phyloP scores from a whole-genome alignment of 116 monocot genomes.

The Thalassia testudinum region DNA sequence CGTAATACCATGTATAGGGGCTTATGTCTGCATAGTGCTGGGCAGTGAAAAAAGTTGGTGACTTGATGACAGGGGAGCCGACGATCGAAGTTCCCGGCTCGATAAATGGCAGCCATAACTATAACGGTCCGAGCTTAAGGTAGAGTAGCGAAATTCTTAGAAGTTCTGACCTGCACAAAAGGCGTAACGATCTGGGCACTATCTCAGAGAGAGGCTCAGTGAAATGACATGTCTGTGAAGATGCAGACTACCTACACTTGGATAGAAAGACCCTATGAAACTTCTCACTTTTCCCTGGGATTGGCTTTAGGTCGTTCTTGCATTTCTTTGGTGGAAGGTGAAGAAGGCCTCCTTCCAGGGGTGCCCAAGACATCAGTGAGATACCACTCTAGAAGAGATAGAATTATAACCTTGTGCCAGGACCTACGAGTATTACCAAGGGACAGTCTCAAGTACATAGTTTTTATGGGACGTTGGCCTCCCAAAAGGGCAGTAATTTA shows the following conservation, averaged over 20 bases:
- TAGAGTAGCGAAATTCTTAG: slow-evolving; percentile 9
- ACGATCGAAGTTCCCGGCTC: slow-evolving; percentile 3
- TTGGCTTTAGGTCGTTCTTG: slow-evolving; percentile 1
- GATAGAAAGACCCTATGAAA: slow-evolving; percentile 11
- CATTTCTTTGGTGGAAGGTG: slow-evolving; percentile 2
- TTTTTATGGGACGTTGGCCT: too few species aligned
- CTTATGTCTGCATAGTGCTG: slow-evolving; percentile 4
- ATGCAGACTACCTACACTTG: slow-evolving; percentile 3
- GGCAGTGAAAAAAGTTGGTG: slow-evolving; percentile 6
- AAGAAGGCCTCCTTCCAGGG: neutral
- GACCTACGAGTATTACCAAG: too few species aligned
- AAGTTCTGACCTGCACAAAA: slow-evolving; percentile 4
- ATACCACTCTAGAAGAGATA: neutral
- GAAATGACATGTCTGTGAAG: slow-evolving; percentile 11
- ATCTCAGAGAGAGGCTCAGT: slow-evolving; percentile 11
- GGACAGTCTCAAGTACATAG: too few species aligned
- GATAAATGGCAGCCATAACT: slow-evolving; percentile 4
- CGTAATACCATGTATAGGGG: slow-evolving; percentile 2
- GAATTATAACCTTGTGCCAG: too few species aligned
- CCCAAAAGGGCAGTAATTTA: too few species aligned
- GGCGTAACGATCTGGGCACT: slow-evolving; percentile 2
- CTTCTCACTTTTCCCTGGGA: slow-evolving; percentile 7
- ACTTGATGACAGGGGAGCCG: slow-evolving; percentile 8
- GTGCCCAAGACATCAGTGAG: neutral
- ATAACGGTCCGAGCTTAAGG: slow-evolving; percentile 5